These are phyloP conservation scores for Thinopyrum obtusiflorum DNA, from an alignment of 202 grass and related monocot genomes.

Conservation along the genomic window DNA sequence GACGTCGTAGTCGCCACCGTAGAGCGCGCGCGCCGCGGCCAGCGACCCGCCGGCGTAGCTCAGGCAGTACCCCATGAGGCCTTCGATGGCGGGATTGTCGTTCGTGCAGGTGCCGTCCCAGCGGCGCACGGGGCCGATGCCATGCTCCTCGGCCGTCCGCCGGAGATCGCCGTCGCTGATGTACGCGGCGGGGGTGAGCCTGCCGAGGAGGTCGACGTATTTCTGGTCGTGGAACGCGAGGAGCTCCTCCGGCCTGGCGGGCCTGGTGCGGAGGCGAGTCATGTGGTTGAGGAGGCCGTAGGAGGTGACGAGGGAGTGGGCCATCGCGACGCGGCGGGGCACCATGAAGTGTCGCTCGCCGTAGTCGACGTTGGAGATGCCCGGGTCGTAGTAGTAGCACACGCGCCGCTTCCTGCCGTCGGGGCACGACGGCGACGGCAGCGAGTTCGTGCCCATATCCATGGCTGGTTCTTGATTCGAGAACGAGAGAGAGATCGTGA, in stretches of 20 bases:
- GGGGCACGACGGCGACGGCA: constrained; percentile 20
- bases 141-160: not conserved
- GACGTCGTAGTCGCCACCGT: constrained; percentile 11
- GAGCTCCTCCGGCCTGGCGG: not conserved
- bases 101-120: not conserved
- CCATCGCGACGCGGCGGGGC: constrained; percentile 42
- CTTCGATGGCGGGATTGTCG: constrained; percentile 32
- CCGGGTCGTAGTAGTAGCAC: constrained; percentile 50
- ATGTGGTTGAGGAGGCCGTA: constrained; percentile 29
- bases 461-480: not conserved
- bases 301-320: constrained; percentile 33
- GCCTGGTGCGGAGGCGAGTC: constrained; percentile 1
- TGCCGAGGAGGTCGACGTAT: constrained; percentile 1
- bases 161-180: not conserved
- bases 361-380: constrained; percentile 37
- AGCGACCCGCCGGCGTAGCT: constrained; percentile 47
- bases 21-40: constrained; percentile 32
- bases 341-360: constrained; percentile 35
- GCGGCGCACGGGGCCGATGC: not conserved
- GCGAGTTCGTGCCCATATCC: constrained; percentile 8
- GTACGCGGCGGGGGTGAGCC: not conserved
- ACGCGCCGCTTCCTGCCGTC: constrained; percentile 42
- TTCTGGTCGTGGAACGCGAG: not conserved
- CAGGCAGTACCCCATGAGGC: constrained; percentile 40
- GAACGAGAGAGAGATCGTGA: not conserved